Percentiles rank a stretch among this genome's conserved stretches.
These are phyloP conservation scores for Leucaena leucocephala DNA, from an alignment of 306 rosid species.

Conservation along the genomic window DNA sequence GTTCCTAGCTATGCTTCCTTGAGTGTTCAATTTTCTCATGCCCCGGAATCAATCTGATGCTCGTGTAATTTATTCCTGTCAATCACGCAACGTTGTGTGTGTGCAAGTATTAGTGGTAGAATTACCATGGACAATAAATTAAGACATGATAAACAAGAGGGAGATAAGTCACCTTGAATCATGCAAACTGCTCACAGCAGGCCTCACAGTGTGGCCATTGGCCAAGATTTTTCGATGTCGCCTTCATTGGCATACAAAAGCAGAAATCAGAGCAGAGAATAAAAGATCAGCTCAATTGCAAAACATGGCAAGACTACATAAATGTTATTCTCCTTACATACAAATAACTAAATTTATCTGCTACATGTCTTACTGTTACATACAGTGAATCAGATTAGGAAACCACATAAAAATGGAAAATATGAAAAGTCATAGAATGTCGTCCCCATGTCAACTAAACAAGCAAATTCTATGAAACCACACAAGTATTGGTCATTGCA, in stretches of 20 bases:
- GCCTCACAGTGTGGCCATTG: conserved; percentile 53
- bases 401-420: conserved; percentile 10
- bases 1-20: conserved; percentile 29
- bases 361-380: neutral
- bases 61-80: conserved; percentile 75
- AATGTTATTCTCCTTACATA: neutral
- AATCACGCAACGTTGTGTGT: conserved; percentile 20
- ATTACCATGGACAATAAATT: neutral
- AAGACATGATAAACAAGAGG: neutral
- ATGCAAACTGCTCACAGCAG: conserved; percentile 74
- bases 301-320: conserved; percentile 23
- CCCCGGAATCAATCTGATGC: conserved; percentile 81
- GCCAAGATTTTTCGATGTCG: conserved; percentile 52
- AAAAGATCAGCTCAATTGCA: conserved; percentile 18
- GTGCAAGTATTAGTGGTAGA: neutral
- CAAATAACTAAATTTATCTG: neutral
- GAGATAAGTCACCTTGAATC: conserved; percentile 66
- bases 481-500: neutral
- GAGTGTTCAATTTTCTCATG: conserved; percentile 70
- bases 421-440: conserved; percentile 13
- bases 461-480: neutral
- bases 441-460: conserved; percentile 7
- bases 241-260: conserved; percentile 46
- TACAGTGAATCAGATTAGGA: neutral
- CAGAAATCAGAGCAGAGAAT: conserved; percentile 28